Percentiles rank a stretch among this genome's conserved stretches.
phyloP scores from a whole-genome alignment of 225 moss, liverwort and hornwort species.

The Marchantia polymorpha region DNA sequence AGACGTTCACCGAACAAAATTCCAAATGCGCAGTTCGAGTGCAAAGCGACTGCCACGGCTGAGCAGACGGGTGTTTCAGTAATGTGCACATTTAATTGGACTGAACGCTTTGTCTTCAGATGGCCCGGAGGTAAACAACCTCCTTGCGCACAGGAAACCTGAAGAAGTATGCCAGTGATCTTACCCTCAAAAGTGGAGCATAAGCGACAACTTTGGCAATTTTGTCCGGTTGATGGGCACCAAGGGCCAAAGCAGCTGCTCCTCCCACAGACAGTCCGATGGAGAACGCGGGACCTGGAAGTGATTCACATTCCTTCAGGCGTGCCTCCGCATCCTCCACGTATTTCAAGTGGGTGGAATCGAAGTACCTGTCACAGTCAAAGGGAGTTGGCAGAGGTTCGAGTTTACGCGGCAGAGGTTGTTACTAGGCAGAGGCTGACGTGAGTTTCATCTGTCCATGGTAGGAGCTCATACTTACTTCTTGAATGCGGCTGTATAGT shows the following conservation, averaged over 20 bases:
- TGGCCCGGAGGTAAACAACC: neutral
- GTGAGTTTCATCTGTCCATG: neutral
- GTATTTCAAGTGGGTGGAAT: slow-evolving; percentile 58
- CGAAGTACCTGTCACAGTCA: slow-evolving; percentile 39
- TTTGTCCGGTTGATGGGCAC: slow-evolving; percentile 53
- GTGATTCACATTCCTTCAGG: slow-evolving; percentile 52
- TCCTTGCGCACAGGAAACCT: neutral
- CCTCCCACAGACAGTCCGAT: slow-evolving; percentile 79
- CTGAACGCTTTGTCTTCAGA: neutral
- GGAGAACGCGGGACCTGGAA: slow-evolving; percentile 67
- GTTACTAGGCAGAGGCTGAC: no score
- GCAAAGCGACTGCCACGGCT: no score
- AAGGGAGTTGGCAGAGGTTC: neutral
- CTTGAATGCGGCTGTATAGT: slow-evolving; percentile 43
- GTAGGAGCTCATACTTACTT: slow-evolving; percentile 31
- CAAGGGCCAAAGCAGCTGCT: slow-evolving; percentile 54
- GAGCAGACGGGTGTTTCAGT: no score
- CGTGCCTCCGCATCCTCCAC: slow-evolving; percentile 60
- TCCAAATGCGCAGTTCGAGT: no score
- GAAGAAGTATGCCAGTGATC: neutral
- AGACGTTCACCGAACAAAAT: no score
- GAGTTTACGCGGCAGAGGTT: no score
- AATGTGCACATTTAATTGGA: no score
- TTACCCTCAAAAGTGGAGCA: slow-evolving; percentile 71
- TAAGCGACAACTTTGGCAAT: slow-evolving; percentile 57